These are phyloP conservation scores for Lyophyllum decastes DNA, from an alignment of 768 basidiomycete genomes.

Conservation along the genomic window DNA sequence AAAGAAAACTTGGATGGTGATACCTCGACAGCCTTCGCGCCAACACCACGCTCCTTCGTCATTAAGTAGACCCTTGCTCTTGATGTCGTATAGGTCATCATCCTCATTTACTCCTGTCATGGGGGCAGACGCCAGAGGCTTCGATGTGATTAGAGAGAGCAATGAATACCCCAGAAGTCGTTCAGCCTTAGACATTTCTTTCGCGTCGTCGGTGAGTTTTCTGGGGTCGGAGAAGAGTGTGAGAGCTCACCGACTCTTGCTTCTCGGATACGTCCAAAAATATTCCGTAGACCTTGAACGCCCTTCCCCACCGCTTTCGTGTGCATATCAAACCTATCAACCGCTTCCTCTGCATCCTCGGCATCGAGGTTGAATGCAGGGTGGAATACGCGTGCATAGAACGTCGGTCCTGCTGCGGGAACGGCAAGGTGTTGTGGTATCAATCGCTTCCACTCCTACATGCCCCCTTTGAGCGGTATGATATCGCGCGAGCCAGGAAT, in stretches of 20 bases:
- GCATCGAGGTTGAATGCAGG: constrained; percentile 82
- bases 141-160: constrained; percentile 73
- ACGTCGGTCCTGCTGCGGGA: constrained; percentile 70
- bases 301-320: constrained; percentile 66
- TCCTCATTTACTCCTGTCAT: constrained; percentile 50
- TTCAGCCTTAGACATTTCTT: constrained; percentile 81
- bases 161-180: constrained; percentile 73
- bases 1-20: constrained; percentile 2
- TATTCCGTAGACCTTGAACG: constrained; percentile 63
- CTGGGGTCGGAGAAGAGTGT: background rate
- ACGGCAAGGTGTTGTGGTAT: constrained; percentile 61
- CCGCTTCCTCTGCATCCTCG: constrained; percentile 63
- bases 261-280: constrained; percentile 65
- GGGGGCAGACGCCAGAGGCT: constrained; percentile 52
- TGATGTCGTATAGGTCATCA: constrained; percentile 39
- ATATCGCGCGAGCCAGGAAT: background rate
- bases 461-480: background rate
- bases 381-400: constrained; percentile 80
- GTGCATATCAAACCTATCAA: constrained; percentile 67
- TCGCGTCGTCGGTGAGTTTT: background rate
- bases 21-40: constrained; percentile 76
- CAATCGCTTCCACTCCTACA: constrained; percentile 71
- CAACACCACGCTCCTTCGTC: constrained; percentile 85
- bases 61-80: constrained; percentile 62
- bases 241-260: constrained; percentile 58